Evolutionary conservation across 495 filamentous ascomycete genomes (phyloP).

Genomic region (Podospora sp.): DNA sequence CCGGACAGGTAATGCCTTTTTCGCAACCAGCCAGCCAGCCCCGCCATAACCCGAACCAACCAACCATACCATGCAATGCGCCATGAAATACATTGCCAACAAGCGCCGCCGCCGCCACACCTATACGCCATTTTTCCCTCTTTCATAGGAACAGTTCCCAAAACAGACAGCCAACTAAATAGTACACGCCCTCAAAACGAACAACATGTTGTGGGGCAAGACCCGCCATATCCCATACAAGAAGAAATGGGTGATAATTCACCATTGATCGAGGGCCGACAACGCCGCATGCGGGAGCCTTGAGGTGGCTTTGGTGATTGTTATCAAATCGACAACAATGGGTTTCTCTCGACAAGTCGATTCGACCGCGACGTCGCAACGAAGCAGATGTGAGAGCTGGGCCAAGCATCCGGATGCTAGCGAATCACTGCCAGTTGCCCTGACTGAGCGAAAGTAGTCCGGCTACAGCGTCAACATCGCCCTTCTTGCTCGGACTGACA

Average conservation of each 20-base stretch:
- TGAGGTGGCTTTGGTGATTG: no score
- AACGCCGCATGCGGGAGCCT: no score
- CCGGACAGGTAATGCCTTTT: not conserved
- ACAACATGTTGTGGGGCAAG: not conserved
- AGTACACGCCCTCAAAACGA: not conserved
- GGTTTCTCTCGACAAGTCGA: no score
- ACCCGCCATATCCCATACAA: no score
- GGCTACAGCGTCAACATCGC: slow-evolving; percentile 77
- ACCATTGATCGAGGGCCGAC: no score
- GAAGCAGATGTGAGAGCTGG: not conserved
- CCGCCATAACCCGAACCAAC: not conserved
- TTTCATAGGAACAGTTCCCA: not conserved
- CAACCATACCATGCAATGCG: slow-evolving; percentile 1
- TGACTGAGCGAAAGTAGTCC: slow-evolving; percentile 72
- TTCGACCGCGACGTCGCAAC: not conserved
- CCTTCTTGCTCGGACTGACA: slow-evolving; percentile 60
- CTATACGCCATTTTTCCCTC: not conserved
- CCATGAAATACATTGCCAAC: not conserved
- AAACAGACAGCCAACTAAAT: not conserved
- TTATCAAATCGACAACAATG: no score
- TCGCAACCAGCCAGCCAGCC: slow-evolving; percentile 5
- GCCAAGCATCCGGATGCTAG: not conserved
- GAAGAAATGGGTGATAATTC: no score
- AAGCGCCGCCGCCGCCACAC: not conserved
- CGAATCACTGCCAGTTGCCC: slow-evolving; percentile 54